Evolutionary conservation across 805 yeast genomes (phyloP), one percentile per base, ranked within the genome.

Genomic region (Dipodascus albidus): DNA sequence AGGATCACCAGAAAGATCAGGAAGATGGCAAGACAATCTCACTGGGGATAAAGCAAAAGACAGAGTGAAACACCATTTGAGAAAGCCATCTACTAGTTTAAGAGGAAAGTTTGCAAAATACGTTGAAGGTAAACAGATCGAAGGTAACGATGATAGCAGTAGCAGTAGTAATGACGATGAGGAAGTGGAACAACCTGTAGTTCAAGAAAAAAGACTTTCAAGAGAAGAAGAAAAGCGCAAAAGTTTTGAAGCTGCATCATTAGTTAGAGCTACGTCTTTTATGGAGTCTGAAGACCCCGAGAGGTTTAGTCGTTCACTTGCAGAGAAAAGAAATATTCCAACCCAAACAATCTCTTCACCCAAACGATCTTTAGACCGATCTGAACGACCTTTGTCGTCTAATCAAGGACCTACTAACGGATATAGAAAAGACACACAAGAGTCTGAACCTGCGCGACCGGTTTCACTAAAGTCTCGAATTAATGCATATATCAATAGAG

Each of bases 401-500:
- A 27, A 6, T 27, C 33, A 27, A 27, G 11, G 33, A 6, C 33
- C 33, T n/a, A n/a, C n/a, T n/a, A n/a, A n/a, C n/a, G n/a, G n/a
- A n/a, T n/a, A n/a, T n/a, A n/a, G n/a, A n/a, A n/a, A n/a, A n/a
- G n/a, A n/a, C n/a, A n/a, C n/a, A n/a, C n/a, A n/a, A n/a, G n/a
- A 27, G 33, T 11, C 33, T 6, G 33, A 27, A 27, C 33, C 33
- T 6, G 11, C 6, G 33, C n/a, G n/a, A 14, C 47, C 56, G 60
- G 71, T 56, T 63, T 63, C 63, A 57, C 67, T 64, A 53, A 74
- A 59, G 63, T 65, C 62, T 62, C 64, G 72, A 27, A 66, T 69
- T 23, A 64, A 67, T 31, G 57, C 58, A 38, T 63, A 66, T 33
- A 58, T 69, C 42, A 59, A 60, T 53, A 58, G 65, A 22, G 51